Conservation (phyloP, 495 filamentous ascomycete species). For the Trichoderma virens region DNA sequence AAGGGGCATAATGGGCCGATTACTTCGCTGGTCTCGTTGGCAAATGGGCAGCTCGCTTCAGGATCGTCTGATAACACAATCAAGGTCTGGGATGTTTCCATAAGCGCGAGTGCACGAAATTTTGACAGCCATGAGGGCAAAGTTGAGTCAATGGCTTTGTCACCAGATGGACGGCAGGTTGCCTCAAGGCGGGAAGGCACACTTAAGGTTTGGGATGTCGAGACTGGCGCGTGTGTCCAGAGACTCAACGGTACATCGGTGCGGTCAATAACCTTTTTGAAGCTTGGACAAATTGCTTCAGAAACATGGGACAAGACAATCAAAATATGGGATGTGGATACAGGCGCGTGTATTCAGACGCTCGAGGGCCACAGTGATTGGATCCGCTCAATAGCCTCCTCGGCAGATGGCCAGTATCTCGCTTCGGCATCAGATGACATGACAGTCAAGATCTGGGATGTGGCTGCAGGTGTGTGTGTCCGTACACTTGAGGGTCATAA, state of each 20-base stretch:
- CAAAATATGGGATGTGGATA: conserved; percentile 10
- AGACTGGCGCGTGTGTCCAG: neutral
- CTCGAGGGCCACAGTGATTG: conserved; percentile 14
- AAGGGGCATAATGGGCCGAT: neutral
- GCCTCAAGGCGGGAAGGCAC: neutral
- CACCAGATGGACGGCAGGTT: neutral
- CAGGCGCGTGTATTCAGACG: conserved; percentile 11
- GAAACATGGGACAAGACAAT: neutral
- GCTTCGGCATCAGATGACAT: conserved; percentile 13
- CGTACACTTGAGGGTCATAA: neutral
- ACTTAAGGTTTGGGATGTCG: neutral
- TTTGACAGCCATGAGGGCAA: neutral
- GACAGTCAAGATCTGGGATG: conserved; percentile 6
- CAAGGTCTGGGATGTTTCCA: neutral
- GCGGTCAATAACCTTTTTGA: too few species aligned
- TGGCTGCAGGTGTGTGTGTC: neutral
- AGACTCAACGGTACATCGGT: neutral
- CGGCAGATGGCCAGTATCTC: conserved; percentile 12
- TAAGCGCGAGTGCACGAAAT: neutral
- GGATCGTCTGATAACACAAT: neutral
- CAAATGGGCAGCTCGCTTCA: conserved; percentile 3
- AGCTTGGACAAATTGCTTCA: too few species aligned
- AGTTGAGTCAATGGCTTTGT: neutral
- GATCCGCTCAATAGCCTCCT: conserved; percentile 14
- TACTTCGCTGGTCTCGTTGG: neutral